These are phyloP conservation scores for Auriscalpium orientale DNA, from an alignment of 768 basidiomycete genomes.

Conservation along the genomic window DNA sequence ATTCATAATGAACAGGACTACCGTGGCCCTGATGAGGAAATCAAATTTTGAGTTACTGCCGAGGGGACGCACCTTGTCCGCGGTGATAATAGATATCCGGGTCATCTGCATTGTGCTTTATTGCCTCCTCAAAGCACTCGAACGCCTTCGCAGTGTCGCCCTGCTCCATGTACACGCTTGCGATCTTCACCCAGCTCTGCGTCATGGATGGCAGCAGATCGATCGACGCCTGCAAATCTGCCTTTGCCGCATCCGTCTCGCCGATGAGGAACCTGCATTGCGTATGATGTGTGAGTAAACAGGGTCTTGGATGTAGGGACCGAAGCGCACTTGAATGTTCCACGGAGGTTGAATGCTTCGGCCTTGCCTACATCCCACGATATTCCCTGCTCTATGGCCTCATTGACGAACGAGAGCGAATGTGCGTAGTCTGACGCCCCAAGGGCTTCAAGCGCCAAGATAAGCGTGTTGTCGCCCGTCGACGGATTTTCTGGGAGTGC, in stretches of 20 bases:
- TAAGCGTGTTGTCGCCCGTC: conserved; percentile 77
- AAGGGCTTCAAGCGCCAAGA: conserved; percentile 76
- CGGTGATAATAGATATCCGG: conserved; percentile 98
- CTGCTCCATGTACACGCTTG: conserved; percentile 96
- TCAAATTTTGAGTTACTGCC: not conserved
- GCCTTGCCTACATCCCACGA: conserved; percentile 70
- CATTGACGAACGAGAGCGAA: conserved; percentile 70
- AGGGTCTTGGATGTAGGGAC: not conserved
- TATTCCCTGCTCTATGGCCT: conserved; percentile 81
- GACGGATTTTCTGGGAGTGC: conserved; percentile 65
- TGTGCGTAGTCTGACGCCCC: conserved; percentile 80
- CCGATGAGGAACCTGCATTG: conserved; percentile 75
- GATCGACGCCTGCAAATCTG: conserved; percentile 74
- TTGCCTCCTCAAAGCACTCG: conserved; percentile 86
- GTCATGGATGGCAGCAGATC: conserved; percentile 60
- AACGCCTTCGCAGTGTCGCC: conserved; percentile 76
- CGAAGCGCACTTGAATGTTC: conserved; percentile 81
- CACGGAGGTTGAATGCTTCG: conserved; percentile 86
- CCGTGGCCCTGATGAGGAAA: not conserved
- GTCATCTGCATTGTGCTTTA: conserved; percentile 73
- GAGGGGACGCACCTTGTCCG: conserved; percentile 63
- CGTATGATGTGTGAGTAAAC: not conserved
- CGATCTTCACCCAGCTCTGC: conserved; percentile 93
- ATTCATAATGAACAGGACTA: conserved; percentile 92
- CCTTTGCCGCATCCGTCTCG: conserved; percentile 75